These are phyloP conservation scores for Metschnikowia lochheadii DNA, from an alignment of 805 yeast species.

Conservation along the genomic window DNA sequence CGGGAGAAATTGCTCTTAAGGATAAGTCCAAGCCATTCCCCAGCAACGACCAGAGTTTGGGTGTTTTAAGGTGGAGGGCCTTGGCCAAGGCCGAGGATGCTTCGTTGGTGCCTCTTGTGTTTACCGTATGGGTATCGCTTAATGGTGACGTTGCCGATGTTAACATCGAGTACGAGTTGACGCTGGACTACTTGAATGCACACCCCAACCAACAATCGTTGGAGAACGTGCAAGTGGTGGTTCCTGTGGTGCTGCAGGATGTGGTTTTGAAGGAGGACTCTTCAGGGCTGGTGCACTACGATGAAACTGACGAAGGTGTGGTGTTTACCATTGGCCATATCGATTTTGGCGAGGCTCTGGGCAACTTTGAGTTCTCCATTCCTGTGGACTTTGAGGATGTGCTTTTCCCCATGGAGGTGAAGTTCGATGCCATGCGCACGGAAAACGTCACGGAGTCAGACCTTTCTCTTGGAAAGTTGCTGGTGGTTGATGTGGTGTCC, in stretches of 20 bases:
- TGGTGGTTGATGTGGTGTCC: constrained; percentile 55
- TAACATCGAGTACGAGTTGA: constrained; percentile 84
- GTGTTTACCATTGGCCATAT: constrained; percentile 59
- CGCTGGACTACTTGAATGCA: constrained; percentile 32
- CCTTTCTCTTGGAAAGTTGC: constrained; percentile 59
- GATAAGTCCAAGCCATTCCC: constrained; percentile 83
- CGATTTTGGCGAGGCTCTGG: constrained; percentile 50
- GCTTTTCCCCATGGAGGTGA: constrained; percentile 81
- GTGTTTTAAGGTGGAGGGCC: constrained; percentile 90
- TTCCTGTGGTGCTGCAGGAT: constrained; percentile 64
- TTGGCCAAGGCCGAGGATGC: constrained; percentile 56
- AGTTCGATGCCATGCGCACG: constrained; percentile 49
- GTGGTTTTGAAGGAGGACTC: constrained; percentile 48
- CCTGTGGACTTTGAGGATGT: constrained; percentile 75
- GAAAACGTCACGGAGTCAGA: constrained; percentile 35
- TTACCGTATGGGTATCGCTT: constrained; percentile 82
- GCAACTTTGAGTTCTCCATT: constrained; percentile 75
- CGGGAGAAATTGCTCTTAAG: constrained; percentile 63
- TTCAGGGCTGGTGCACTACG: constrained; percentile 46
- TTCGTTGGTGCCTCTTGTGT: constrained; percentile 52
- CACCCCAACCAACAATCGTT: constrained; percentile 38
- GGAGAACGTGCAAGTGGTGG: constrained; percentile 50
- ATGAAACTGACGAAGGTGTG: constrained; percentile 64
- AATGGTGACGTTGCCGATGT: constrained; percentile 62
- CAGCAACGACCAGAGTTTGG: constrained; percentile 81